These are phyloP conservation scores for Trichophaea hybrida DNA, from an alignment of 2,329 filamentous ascomycete species.

Conservation along the genomic window DNA sequence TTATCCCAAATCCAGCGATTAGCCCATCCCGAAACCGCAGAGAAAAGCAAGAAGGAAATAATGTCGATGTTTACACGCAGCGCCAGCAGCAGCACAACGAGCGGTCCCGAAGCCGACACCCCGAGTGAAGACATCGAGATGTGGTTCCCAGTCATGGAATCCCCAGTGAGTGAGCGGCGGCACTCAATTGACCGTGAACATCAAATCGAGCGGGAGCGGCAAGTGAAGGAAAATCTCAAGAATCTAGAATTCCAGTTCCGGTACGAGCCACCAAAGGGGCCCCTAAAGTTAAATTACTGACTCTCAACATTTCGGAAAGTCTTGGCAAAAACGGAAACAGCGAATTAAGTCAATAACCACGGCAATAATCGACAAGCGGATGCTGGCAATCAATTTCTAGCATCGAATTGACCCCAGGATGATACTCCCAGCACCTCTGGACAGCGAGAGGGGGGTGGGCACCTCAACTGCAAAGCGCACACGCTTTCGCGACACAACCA, in stretches of 20 bases:
- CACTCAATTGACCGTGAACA: neutral
- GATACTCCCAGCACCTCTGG: no score
- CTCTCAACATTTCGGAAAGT: no score
- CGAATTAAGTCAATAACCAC: no score
- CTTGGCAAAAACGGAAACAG: no score
- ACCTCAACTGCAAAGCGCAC: no score
- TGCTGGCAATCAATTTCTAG: no score
- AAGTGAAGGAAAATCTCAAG: neutral
- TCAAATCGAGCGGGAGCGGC: neutral
- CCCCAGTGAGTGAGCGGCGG: neutral
- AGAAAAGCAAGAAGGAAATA: slow-evolving; percentile 27
- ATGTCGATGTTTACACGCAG: neutral
- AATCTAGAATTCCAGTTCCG: slow-evolving; percentile 8
- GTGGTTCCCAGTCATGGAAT: neutral
- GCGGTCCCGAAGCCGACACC: neutral
- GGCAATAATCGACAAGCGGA: no score
- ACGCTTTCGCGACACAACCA: no score
- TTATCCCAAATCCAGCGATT: neutral
- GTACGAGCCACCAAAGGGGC: slow-evolving; percentile 12
- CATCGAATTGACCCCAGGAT: no score
- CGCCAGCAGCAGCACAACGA: neutral
- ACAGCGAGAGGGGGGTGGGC: no score
- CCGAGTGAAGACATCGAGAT: no score
- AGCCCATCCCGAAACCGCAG: slow-evolving; percentile 28
- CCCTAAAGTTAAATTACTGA: no score